Evolutionary conservation across 148 eudicot genomes (phyloP).

Genomic region (Drosera capensis): DNA sequence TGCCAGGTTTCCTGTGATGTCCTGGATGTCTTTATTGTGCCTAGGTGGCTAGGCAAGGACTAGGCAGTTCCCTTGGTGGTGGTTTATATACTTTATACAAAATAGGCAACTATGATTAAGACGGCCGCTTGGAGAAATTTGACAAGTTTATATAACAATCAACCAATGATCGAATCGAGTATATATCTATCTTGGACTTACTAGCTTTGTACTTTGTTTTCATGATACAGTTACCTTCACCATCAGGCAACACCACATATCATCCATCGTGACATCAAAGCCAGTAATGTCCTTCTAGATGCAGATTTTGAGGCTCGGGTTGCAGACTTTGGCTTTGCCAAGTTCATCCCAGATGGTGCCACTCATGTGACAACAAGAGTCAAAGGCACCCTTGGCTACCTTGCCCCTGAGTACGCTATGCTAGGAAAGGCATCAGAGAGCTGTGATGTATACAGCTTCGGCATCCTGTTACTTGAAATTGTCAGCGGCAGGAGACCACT

Average conservation of each 20-base stretch:
- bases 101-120: too few relatives aligned
- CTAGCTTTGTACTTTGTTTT: background rate
- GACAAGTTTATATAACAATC: too few relatives aligned
- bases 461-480: constrained; percentile 79
- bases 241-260: constrained; percentile 80
- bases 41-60: too few relatives aligned
- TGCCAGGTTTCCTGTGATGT: too few relatives aligned
- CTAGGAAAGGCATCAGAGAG: constrained; percentile 69
- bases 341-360: constrained; percentile 60
- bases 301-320: constrained; percentile 59
- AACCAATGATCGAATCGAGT: too few relatives aligned
- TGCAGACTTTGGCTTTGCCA: constrained; percentile 81
- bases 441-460: constrained; percentile 80
- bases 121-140: too few relatives aligned
- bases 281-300: constrained; percentile 77
- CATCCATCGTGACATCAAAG: constrained; percentile 88
- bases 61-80: background rate
- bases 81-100: background rate
- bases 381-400: constrained; percentile 67
- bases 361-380: constrained; percentile 59
- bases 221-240: constrained; percentile 55
- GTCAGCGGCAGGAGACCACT: constrained; percentile 70
- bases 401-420: constrained; percentile 78
- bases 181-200: too few relatives aligned
- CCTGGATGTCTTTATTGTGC: too few relatives aligned